Base-by-base conservation (phyloP, 306 rosid species). In the Rosa chinensis region DNA sequence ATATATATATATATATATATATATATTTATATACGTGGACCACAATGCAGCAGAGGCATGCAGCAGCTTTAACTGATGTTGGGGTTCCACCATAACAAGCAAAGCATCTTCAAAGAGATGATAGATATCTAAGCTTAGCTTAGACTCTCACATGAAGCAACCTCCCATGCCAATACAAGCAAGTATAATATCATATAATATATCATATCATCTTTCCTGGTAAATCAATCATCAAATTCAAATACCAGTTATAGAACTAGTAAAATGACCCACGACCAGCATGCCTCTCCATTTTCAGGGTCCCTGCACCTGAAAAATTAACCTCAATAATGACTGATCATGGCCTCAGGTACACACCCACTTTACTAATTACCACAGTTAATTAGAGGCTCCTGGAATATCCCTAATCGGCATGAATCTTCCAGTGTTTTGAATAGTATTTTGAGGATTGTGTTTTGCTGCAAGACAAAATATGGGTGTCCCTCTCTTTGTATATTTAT, bases 11-110 rank as follows among this genome's bases (percentile, higher is more conserved):
- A 32, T 2, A 32, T 32, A 32, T 32, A 32, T 32, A 32, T 32
- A 32, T 32, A 32, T 32, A 67, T 66, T 40, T 43, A 25, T 9
- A 32, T 43, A 63, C 75, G 72, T 82, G 92, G 92, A 84, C 88
- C 89, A 84, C 28, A 69, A 44, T 20, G 55, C 63, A 81, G 39
- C 45, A 66, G 79, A 67, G 79, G 77, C 81, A 79, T n/a, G 75
- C 87, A 28, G 76, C 88, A 85, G 90, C 93, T 89, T 91, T 86
- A 85, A 78, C 82, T 77, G 78, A 73, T 80, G 80, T 74, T 50
- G 23, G 82, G 83, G 55, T 77, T 72, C 85, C 80, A 67, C 88
- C 87, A 83, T 86, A 84, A 90, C 86, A 85, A 85, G 92, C 82
- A 87, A 87, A 85, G 94, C 88, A 87, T 88, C 87, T 85, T 78